Conservation (phyloP, 1,284 basidiomycete species). For the Pseudozyma sp. region DNA sequence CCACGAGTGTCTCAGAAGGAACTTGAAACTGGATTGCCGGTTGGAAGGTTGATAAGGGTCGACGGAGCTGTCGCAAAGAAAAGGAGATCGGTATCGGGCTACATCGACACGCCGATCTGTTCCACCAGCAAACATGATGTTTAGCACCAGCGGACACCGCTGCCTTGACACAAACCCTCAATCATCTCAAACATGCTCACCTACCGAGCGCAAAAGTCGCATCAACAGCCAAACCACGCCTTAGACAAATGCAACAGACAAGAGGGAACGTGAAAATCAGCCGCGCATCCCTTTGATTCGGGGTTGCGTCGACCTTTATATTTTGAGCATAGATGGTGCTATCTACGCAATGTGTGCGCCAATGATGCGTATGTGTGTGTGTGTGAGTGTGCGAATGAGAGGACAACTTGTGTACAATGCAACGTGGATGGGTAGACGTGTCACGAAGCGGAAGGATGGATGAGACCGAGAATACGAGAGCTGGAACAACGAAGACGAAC, state of each 20-base stretch:
- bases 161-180: too few relatives aligned
- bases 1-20: too few relatives aligned
- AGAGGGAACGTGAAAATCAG: constrained; percentile 11
- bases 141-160: too few relatives aligned
- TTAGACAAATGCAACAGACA: not conserved
- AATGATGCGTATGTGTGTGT: constrained; percentile 10
- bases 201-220: too few relatives aligned
- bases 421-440: constrained; percentile 12
- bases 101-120: too few relatives aligned
- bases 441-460: constrained; percentile 17
- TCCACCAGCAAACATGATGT: too few relatives aligned
- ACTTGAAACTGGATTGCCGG: constrained; percentile 5
- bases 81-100: too few relatives aligned
- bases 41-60: not conserved
- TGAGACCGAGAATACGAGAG: constrained; percentile 16
- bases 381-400: constrained; percentile 7
- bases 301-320: constrained; percentile 13
- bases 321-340: constrained; percentile 17
- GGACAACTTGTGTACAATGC: constrained; percentile 45
- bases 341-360: constrained; percentile 24
- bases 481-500: constrained; percentile 3
- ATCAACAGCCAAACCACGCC: too few relatives aligned
- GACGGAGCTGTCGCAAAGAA: not conserved
- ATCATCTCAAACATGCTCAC: too few relatives aligned
- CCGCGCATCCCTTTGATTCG: constrained; percentile 6